Conservation (phyloP, 2,329 filamentous ascomycete genomes). For the Fusarium sp. region DNA sequence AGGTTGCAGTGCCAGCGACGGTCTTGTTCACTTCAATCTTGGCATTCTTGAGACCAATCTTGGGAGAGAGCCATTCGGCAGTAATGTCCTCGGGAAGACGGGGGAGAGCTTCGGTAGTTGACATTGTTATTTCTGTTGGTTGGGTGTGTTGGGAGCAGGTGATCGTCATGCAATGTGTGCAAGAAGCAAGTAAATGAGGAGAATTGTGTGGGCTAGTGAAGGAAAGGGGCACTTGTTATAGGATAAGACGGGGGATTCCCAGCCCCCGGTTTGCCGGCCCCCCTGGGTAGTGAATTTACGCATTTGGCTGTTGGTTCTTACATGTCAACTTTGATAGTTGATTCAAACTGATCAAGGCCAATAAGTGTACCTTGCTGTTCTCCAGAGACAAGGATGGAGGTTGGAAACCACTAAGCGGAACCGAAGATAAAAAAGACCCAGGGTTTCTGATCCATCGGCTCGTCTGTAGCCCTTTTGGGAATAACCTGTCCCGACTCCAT, state of each 20-base stretch:
- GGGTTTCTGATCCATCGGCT: not conserved
- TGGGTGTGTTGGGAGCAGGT: not conserved
- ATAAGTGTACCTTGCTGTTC: not conserved
- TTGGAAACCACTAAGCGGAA: not conserved
- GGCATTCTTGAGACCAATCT: constrained; percentile 18
- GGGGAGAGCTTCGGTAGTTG: not conserved
- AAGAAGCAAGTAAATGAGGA: not conserved
- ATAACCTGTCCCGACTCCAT: not conserved
- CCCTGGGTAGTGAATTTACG: not conserved
- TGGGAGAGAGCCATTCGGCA: constrained; percentile 10
- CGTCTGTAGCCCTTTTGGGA: not conserved
- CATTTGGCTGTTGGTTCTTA: not conserved
- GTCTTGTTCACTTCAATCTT: constrained; percentile 12
- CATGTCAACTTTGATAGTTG: not conserved
- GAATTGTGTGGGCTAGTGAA: not conserved
- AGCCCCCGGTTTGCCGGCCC: not conserved
- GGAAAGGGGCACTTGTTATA: not conserved
- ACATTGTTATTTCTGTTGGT: not conserved
- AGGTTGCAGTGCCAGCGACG: constrained; percentile 11
- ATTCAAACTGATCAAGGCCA: not conserved
- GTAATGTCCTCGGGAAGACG: constrained; percentile 11
- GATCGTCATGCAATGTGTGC: not conserved
- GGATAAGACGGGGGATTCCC: not conserved
- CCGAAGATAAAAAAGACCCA: not conserved
- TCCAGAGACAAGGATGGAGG: not conserved